Percentiles rank a stretch among this genome's conserved stretches.
Evolutionary conservation across 768 basidiomycete species (phyloP).

Genomic region (Suillus fuscotomentosus): DNA sequence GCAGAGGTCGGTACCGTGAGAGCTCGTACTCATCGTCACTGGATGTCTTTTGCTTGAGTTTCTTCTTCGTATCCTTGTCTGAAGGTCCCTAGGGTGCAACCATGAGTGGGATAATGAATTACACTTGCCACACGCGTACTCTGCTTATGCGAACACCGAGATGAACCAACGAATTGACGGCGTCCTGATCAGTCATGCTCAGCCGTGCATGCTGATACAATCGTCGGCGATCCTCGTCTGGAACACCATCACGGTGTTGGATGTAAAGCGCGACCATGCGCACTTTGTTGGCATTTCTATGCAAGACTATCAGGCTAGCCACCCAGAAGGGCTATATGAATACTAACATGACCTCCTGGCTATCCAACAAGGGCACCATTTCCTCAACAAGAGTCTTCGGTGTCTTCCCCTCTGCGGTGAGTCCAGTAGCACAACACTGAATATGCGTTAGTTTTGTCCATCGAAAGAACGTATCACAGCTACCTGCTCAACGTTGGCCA

Average conservation of each 20-base stretch:
- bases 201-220: conserved; percentile 94
- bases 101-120: background rate
- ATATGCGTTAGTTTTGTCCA: background rate
- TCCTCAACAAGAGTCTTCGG: conserved; percentile 95
- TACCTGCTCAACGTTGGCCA: conserved; percentile 90
- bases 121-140: conserved; percentile 42
- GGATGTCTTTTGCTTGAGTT: conserved; percentile 70
- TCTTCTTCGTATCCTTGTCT: conserved; percentile 80
- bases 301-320: background rate
- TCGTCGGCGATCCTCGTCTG: conserved; percentile 94
- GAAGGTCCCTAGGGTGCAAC: conserved; percentile 51
- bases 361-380: conserved; percentile 95
- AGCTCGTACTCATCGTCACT: conserved; percentile 96
- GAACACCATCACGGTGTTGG: conserved; percentile 92
- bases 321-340: background rate
- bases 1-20: conserved; percentile 85
- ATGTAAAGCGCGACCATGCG: conserved; percentile 96
- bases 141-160: conserved; percentile 84
- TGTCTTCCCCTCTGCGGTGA: conserved; percentile 89
- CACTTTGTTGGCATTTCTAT: conserved; percentile 88
- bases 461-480: conserved; percentile 16
- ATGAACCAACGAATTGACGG: conserved; percentile 80
- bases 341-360: conserved; percentile 76
- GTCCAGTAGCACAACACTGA: conserved; percentile 91
- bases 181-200: conserved; percentile 87